These are phyloP conservation scores for Boletus huronensis DNA, from an alignment of 768 basidiomycete species.

Conservation along the genomic window DNA sequence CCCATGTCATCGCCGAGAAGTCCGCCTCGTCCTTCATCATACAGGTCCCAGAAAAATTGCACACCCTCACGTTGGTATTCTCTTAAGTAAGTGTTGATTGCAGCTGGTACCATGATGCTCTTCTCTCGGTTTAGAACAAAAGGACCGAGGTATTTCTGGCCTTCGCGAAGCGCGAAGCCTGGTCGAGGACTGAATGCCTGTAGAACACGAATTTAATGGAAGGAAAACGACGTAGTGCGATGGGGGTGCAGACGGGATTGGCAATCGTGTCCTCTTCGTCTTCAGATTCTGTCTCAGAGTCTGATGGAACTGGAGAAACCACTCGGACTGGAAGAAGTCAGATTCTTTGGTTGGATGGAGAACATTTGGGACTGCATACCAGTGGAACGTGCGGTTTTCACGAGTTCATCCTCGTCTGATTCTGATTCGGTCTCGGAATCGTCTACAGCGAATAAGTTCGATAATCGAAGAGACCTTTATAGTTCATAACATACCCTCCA, in stretches of 20 bases:
- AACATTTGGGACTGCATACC: slow-evolving; percentile 18
- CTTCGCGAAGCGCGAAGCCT: slow-evolving; percentile 46
- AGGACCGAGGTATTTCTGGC: slow-evolving; percentile 42
- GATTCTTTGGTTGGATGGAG: not conserved
- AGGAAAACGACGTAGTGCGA: not conserved
- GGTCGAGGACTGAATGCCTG: slow-evolving; percentile 50
- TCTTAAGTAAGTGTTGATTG: slow-evolving; percentile 84
- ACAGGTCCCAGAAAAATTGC: slow-evolving; percentile 74
- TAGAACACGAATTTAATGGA: not conserved
- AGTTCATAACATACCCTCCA: slow-evolving; percentile 16
- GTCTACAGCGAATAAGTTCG: slow-evolving; percentile 12
- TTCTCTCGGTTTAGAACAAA: slow-evolving; percentile 48
- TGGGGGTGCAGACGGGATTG: slow-evolving; percentile 28
- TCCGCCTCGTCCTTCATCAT: slow-evolving; percentile 65
- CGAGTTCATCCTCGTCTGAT: slow-evolving; percentile 27
- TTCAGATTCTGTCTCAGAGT: slow-evolving; percentile 47
- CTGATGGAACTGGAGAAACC: slow-evolving; percentile 6
- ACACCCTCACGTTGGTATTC: slow-evolving; percentile 89
- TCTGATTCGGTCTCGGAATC: slow-evolving; percentile 50
- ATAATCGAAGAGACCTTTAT: not conserved
- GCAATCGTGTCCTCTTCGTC: slow-evolving; percentile 31
- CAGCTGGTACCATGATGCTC: slow-evolving; percentile 52
- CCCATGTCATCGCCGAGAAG: slow-evolving; percentile 98
- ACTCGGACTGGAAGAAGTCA: not conserved
- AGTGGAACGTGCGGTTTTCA: slow-evolving; percentile 3